Evolutionary conservation across 306 rosid species (phyloP).

Genomic region (Parietaria judaica): DNA sequence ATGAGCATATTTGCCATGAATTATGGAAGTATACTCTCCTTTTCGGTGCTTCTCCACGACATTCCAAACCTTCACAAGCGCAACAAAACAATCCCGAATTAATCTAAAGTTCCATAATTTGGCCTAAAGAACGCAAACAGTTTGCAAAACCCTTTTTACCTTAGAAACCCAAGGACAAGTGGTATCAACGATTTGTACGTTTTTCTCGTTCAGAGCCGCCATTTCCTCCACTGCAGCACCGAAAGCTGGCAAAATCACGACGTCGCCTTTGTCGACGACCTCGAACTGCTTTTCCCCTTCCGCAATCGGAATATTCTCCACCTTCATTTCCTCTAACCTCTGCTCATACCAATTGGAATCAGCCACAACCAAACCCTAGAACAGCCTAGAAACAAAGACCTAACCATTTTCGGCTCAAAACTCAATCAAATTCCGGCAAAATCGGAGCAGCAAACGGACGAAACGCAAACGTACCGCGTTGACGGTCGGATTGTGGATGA

Average conservation of each 20-base stretch:
- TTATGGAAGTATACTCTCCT: constrained; percentile 81
- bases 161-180: constrained; percentile 99
- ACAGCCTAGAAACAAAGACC: neutral
- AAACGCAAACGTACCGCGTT: constrained; percentile 43
- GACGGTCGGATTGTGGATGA: constrained; percentile 95
- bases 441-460: neutral
- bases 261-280: constrained; percentile 69
- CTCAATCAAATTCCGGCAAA: neutral
- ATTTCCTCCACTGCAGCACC: constrained; percentile 98
- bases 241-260: constrained; percentile 94
- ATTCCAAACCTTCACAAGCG: constrained; percentile 68
- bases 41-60: constrained; percentile 87
- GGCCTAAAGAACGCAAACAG: neutral
- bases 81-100: neutral
- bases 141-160: constrained; percentile 27
- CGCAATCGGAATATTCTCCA: constrained; percentile 55
- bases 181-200: constrained; percentile 89
- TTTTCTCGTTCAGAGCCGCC: constrained; percentile 67
- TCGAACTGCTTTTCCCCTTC: constrained; percentile 73
- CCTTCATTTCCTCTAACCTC: constrained; percentile 85
- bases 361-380: neutral
- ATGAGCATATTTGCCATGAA: constrained; percentile 87
- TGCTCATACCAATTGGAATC: constrained; percentile 12
- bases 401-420: neutral
- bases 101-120: neutral